phyloP scores from a whole-genome alignment of 2,329 filamentous ascomycete genomes.

The Paracamarosporium sp. region DNA sequence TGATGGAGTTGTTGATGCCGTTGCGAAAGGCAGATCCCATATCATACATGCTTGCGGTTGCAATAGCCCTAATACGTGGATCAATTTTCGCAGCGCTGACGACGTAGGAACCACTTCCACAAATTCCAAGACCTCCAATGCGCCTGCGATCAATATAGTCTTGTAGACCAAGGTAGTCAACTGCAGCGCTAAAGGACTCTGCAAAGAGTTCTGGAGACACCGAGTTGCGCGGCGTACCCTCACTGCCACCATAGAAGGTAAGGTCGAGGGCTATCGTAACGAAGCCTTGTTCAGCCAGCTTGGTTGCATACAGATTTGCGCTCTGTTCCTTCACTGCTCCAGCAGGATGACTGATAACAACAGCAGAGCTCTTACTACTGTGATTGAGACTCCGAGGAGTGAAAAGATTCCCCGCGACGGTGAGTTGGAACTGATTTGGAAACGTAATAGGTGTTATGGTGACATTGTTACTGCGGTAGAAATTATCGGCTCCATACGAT shows the following conservation, averaged over 20 bases:
- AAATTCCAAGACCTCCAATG: conserved; percentile 40
- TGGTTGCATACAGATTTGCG: conserved; percentile 38
- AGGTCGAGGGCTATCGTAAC: conserved; percentile 31
- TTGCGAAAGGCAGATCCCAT: conserved; percentile 20
- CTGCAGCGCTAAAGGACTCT: conserved; percentile 39
- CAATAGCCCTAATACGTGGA: conserved; percentile 29
- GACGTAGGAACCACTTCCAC: conserved; percentile 37
- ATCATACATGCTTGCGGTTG: conserved; percentile 29
- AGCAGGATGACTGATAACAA: conserved; percentile 36
- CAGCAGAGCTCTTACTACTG: conserved; percentile 18
- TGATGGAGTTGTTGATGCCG: conserved; percentile 14
- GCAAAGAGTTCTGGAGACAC: conserved; percentile 33
- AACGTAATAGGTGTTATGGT: conserved; percentile 18
- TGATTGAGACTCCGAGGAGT: conserved; percentile 9
- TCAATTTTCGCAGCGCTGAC: conserved; percentile 47
- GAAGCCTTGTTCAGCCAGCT: conserved; percentile 34
- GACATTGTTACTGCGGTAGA: conserved; percentile 19
- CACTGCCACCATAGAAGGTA: conserved; percentile 33
- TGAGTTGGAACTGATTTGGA: conserved; percentile 13
- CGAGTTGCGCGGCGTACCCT: conserved; percentile 32
- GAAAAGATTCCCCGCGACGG: conserved; percentile 18
- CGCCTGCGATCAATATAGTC: conserved; percentile 33
- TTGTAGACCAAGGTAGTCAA: conserved; percentile 35
- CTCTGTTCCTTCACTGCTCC: conserved; percentile 41
- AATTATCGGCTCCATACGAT: conserved; percentile 21